Percentiles rank a stretch among this genome's conserved stretches.
These are phyloP conservation scores for Edaphochlamys debaryana DNA, from an alignment of 139 green algal species.

Conservation along the genomic window DNA sequence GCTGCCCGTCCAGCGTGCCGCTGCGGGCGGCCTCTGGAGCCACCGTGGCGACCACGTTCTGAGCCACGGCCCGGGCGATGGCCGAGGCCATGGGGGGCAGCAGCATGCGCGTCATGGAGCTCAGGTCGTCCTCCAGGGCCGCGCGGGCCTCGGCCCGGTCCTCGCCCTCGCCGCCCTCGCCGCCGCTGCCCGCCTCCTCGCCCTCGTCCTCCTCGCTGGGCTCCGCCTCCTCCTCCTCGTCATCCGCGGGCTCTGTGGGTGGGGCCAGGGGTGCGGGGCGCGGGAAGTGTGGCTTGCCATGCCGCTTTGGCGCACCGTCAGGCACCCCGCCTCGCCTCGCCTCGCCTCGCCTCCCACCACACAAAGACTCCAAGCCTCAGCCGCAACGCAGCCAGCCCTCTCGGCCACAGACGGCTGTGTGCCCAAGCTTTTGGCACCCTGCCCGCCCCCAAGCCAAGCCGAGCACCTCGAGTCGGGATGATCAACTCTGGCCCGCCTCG, in stretches of 20 bases:
- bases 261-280: too few species aligned
- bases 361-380: too few species aligned
- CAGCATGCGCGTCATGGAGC: constrained; percentile 4
- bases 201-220: background rate
- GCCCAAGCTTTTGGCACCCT: too few species aligned
- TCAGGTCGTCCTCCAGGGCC: constrained; percentile 9
- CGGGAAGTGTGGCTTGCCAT: too few species aligned
- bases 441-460: too few species aligned
- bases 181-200: background rate
- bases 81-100: background rate
- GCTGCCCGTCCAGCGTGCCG: constrained; percentile 21
- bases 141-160: background rate
- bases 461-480: too few species aligned
- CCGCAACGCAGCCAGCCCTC: too few species aligned
- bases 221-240: background rate
- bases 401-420: too few species aligned
- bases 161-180: background rate
- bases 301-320: too few species aligned
- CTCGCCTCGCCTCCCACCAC: too few species aligned
- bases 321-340: too few species aligned
- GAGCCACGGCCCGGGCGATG: constrained; percentile 12
- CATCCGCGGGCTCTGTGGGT: background rate
- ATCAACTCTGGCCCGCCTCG: too few species aligned
- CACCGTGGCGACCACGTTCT: constrained; percentile 14
- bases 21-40: constrained; percentile 3